Evolutionary conservation across 179 eudicot genomes (phyloP).

Genomic region (Carnegiea gigantea): DNA sequence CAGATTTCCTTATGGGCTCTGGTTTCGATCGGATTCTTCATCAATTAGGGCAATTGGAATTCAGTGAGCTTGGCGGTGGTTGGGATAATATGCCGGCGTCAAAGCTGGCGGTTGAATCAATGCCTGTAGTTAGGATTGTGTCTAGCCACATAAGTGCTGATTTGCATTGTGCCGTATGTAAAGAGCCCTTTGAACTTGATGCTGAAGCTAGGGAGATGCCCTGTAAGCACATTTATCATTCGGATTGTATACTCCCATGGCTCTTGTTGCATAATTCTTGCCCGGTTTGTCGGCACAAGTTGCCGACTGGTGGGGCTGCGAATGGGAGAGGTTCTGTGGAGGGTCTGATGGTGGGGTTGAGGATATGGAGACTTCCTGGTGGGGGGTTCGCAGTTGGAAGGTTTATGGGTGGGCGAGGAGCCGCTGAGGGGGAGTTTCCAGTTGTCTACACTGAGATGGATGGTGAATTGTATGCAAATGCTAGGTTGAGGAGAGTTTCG

Average conservation of each 20-base stretch:
- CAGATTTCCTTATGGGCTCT: constrained; percentile 52
- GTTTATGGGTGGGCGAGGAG: constrained; percentile 40
- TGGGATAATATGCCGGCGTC: constrained; percentile 25
- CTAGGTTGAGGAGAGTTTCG: constrained; percentile 33
- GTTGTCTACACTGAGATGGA: constrained; percentile 87
- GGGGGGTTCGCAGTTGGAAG: constrained; percentile 57
- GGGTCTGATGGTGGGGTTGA: constrained; percentile 35
- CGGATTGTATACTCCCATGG: constrained; percentile 57
- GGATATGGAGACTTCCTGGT: constrained; percentile 54
- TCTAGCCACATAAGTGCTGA: constrained; percentile 23
- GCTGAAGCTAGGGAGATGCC: constrained; percentile 46
- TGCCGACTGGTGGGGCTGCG: constrained; percentile 32
- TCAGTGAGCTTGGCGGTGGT: constrained; percentile 20
- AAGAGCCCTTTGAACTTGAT: constrained; percentile 37
- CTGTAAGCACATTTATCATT: constrained; percentile 47
- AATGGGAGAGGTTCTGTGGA: constrained; percentile 9
- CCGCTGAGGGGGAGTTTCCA: constrained; percentile 57
- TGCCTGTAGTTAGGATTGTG: constrained; percentile 36
- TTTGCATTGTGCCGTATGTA: constrained; percentile 51
- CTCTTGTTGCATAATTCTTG: constrained; percentile 43
- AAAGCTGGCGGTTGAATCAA: constrained; percentile 40
- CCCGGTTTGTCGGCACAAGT: constrained; percentile 49
- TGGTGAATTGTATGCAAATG: constrained; percentile 40
- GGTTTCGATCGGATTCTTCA: constrained; percentile 58
- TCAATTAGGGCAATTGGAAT: constrained; percentile 48